Conservation (phyloP, 345 rosid genomes). For the Melaleuca quinquenervia region DNA sequence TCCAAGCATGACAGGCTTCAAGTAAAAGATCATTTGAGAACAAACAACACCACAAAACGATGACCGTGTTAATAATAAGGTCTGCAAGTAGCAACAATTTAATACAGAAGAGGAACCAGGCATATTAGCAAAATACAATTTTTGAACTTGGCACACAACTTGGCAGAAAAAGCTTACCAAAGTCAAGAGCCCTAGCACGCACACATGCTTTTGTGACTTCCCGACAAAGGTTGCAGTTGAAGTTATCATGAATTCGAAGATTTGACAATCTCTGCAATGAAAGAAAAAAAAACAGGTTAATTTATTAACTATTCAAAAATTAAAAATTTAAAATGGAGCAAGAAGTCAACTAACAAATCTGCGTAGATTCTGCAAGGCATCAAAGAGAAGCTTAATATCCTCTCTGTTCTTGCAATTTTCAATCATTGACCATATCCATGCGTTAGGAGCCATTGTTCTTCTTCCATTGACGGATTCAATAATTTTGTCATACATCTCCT, state of each 20-base stretch:
- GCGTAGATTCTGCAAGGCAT: slow-evolving; percentile 48
- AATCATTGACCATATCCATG: slow-evolving; percentile 78
- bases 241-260: slow-evolving; percentile 71
- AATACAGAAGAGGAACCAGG: background rate
- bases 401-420: slow-evolving; percentile 48
- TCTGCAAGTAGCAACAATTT: background rate
- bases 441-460: slow-evolving; percentile 71
- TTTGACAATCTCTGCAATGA: slow-evolving; percentile 64
- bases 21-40: background rate
- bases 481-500: slow-evolving; percentile 57
- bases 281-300: background rate
- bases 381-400: slow-evolving; percentile 66
- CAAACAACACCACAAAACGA: background rate
- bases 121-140: background rate
- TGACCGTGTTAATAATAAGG: background rate
- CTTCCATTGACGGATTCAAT: slow-evolving; percentile 45
- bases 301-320: background rate
- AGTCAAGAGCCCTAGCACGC: slow-evolving; percentile 59
- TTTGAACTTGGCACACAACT: background rate
- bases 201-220: slow-evolving; percentile 75
- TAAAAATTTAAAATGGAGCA: background rate
- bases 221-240: slow-evolving; percentile 70
- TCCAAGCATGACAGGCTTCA: background rate
- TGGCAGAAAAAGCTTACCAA: slow-evolving; percentile 32
- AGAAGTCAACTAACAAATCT: slow-evolving; percentile 53